Evolutionary conservation across 192 early-diverging fungal genomes (phyloP).

Genomic region (Pilobolus umbonatus): DNA sequence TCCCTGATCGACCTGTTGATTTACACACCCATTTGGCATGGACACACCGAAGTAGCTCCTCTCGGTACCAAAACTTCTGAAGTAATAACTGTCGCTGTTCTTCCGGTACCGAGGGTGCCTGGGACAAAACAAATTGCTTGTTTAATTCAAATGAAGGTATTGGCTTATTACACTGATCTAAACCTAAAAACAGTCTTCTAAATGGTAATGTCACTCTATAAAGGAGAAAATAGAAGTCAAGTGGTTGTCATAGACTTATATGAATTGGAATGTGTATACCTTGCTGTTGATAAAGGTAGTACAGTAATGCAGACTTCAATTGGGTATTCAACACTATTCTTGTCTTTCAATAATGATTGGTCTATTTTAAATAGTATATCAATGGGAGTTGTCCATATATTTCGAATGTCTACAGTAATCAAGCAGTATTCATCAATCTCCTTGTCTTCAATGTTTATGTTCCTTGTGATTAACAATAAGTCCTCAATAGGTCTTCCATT

Average conservation of each 20-base stretch:
- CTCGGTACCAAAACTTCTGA: constrained; percentile 71
- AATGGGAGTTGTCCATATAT: constrained; percentile 67
- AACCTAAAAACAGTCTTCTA: constrained; percentile 50
- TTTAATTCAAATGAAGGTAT: constrained; percentile 66
- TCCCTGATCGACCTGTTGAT: constrained; percentile 48
- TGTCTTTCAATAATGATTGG: constrained; percentile 13
- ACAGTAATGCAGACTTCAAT: constrained; percentile 17
- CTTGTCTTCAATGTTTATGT: not conserved
- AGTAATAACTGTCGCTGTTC: constrained; percentile 54
- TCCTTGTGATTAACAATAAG: constrained; percentile 6
- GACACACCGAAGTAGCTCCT: constrained; percentile 54
- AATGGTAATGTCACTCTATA: constrained; percentile 47
- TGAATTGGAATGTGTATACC: too few species aligned
- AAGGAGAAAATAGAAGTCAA: not conserved
- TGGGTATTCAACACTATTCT: not conserved
- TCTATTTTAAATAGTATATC: constrained; percentile 73
- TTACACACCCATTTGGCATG: constrained; percentile 43
- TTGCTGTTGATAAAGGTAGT: constrained; percentile 27
- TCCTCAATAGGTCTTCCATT: constrained; percentile 7
- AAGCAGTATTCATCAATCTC: constrained; percentile 65
- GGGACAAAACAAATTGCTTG: constrained; percentile 76
- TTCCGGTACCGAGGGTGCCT: constrained; percentile 41
- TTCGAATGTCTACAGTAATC: constrained; percentile 73
- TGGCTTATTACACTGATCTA: constrained; percentile 37
- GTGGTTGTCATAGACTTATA: not conserved